Base-by-base conservation (phyloP, 163 green algal species). In the Prototheca stagnorum region DNA sequence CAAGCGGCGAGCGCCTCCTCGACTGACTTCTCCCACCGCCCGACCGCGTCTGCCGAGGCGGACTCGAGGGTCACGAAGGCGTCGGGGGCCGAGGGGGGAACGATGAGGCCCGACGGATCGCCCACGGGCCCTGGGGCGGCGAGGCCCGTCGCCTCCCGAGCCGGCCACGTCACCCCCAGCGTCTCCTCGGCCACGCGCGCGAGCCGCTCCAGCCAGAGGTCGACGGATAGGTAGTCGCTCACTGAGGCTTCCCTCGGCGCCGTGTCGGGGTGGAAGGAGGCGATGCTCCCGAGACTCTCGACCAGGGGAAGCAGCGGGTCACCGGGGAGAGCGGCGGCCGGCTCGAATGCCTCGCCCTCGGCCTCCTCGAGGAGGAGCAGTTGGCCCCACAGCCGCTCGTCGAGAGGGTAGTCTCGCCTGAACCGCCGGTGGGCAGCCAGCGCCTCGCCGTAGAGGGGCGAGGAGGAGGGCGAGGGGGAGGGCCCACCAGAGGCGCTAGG, bases 151-250 rank as follows among this genome's bases (percentile, higher is more conserved):
- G 44, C 1, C 9, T 53, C 31, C 4, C 47, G 23, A 28, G 35
- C 20, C 14, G 41, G 22, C 3, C 19, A 15, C 8, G 39, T 8
- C 6, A 15, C 27, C 11, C 27, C 8, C 25, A 26, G 20, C 33
- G 42, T 15, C 9, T 8, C 21, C 4, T 9, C 5, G 20, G 5
- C 2, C n/a, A 56, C 69, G 61, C 47, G 92, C 74, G 75, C 58
- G 2, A 92, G 52, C 54, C 83, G 81, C 23, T 65, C 52, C 35
- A 55, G 51, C 84, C 84, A 94, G 1, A 93, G 26, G 0, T 58
- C 36, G 0, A 86, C 53, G 16, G 77, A 85, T 5, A 93, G 64
- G 56, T 93, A 94, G 47, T 94, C 84, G 33, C 72, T 31, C 4
- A 64, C n/a, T n/a, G n/a, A n/a, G n/a, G n/a, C n/a, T n/a, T n/a